Conservation (phyloP, 2,329 filamentous ascomycete species). For the Cadophora malorum region DNA sequence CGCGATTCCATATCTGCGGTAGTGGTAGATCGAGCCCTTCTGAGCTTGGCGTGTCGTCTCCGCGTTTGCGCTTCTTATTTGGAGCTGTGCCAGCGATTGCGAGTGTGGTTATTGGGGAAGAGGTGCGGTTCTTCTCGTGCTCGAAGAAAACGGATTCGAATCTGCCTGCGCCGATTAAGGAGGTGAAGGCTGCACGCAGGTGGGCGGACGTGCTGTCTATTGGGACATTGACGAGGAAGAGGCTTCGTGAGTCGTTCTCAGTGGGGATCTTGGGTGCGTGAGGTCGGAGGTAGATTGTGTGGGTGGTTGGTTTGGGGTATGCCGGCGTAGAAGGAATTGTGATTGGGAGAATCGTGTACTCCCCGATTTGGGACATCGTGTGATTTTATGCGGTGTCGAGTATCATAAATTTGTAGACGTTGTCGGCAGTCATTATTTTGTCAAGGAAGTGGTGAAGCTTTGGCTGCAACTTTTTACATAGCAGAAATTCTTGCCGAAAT, state of each 20-base stretch:
- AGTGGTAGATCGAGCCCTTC: conserved; percentile 72
- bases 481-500: conserved; percentile 35
- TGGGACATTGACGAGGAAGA: conserved; percentile 92
- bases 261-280: conserved; percentile 82
- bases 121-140: conserved; percentile 54
- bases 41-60: conserved; percentile 57
- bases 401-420: conserved; percentile 3
- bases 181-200: conserved; percentile 76
- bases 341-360: conserved; percentile 43
- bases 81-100: conserved; percentile 32
- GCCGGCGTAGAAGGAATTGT: conserved; percentile 55
- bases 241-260: conserved; percentile 74
- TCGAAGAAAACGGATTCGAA: conserved; percentile 83
- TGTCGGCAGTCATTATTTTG: not conserved
- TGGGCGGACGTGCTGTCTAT: conserved; percentile 81
- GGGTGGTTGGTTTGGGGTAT: conserved; percentile 66
- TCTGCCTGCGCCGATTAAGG: conserved; percentile 76
- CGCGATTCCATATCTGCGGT: conserved; percentile 75
- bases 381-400: not conserved
- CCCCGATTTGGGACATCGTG: conserved; percentile 39
- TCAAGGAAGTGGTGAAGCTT: conserved; percentile 23
- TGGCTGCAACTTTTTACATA: conserved; percentile 31
- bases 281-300: conserved; percentile 86
- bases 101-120: conserved; percentile 12
- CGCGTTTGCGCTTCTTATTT: conserved; percentile 58